Base-by-base conservation (phyloP, 345 rosid genomes). In the Nephelium lappaceum region DNA sequence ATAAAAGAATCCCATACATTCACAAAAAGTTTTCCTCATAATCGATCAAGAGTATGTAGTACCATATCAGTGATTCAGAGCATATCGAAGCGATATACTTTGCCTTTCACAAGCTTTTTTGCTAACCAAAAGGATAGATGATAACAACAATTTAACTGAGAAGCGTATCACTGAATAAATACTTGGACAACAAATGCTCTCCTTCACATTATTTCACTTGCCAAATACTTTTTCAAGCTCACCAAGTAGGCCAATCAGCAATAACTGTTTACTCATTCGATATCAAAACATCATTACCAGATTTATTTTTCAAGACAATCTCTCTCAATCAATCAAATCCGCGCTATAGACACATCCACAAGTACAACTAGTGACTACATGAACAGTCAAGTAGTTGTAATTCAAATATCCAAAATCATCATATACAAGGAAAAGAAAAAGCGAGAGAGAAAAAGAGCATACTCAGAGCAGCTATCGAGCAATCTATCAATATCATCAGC, bases 381-480 rank as follows among this genome's bases (percentile, higher is more conserved):
- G 3, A 31, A 31, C 36, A 31, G 16, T 2, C 11, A n/a, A 38
- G 11, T 67, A 3, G 47, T 41, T 38, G 18, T 2, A 67, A 14
- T 19, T 19, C 49, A 36, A 67, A 38, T 18, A 67, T 25, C 3
- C 41, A 14, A 49, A 3, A 49, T 11, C 53, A 69, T 6, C 60
- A 39, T 69, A 51, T 71, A 15, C 19, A 51, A 43, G 10, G 4
- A n/a, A 57, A 11, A 66, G 4, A 5, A 60, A 23, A 24, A 12
- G 27, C 5, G 39, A 55, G 0, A 41, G n/a, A 53, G 39, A 4
- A 67, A 63, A 77, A 74, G 77, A 53, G 16, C 82, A 21, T 91
- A 94, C 98, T 91, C 97, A 14, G 99, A 92, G 76, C 89, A 91
- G 82, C 90, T 89, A 87, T 93, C 94, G 39, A 96, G 97, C 83